A percentile compares a stretch with the other conserved stretches of the same genome.
Evolutionary conservation across 305 asterid genomes (phyloP).

Genomic region (Solanum aculeatissimum): DNA sequence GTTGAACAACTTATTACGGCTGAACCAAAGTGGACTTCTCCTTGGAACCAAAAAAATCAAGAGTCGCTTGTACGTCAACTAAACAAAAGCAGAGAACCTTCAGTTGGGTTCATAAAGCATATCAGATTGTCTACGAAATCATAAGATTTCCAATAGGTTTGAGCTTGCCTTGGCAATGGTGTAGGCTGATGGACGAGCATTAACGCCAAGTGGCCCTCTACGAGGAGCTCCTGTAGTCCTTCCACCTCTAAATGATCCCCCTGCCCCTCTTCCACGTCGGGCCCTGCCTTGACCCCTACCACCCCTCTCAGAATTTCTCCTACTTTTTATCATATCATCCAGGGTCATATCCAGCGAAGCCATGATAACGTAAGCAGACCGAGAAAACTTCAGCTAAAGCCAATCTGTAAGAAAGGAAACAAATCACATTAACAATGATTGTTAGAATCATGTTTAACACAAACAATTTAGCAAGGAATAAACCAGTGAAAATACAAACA

Average conservation of each 20-base stretch:
- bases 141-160: conserved; percentile 48
- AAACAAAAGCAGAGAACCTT: conserved; percentile 34
- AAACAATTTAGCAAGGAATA: not conserved
- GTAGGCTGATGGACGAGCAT: conserved; percentile 61
- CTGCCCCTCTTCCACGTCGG: conserved; percentile 69
- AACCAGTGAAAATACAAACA: not conserved
- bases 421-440: not conserved
- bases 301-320: conserved; percentile 33
- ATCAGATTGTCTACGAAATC: conserved; percentile 50
- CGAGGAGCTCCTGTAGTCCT: conserved; percentile 57
- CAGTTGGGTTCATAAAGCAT: conserved; percentile 25
- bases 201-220: conserved; percentile 69
- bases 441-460: not conserved
- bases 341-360: conserved; percentile 83
- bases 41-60: conserved; percentile 20
- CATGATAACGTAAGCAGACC: conserved; percentile 24
- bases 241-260: conserved; percentile 63
- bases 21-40: conserved; percentile 28
- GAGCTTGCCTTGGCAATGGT: conserved; percentile 98
- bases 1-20: conserved; percentile 22
- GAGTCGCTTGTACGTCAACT: conserved; percentile 24
- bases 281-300: conserved; percentile 65
- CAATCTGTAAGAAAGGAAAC: conserved; percentile 1
- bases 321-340: conserved; percentile 89
- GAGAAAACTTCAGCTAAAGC: not conserved